These are phyloP conservation scores for Chrysophaeum taylorii DNA, from an alignment of 352 stramenopile species.

Conservation along the genomic window DNA sequence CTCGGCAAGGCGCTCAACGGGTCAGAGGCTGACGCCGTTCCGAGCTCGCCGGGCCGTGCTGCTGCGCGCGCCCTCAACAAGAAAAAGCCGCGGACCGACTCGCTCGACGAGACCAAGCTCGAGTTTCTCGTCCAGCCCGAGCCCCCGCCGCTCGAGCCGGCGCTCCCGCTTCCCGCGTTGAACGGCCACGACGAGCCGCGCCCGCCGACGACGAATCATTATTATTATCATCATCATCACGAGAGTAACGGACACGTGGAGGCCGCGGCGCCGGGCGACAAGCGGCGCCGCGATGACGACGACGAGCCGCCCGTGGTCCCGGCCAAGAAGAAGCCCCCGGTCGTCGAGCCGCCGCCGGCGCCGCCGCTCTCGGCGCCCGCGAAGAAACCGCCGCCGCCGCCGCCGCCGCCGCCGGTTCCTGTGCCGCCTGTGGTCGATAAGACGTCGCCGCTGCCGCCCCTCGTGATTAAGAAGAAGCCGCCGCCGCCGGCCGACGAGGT, in stretches of 20 bases:
- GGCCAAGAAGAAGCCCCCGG: not conserved
- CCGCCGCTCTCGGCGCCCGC: not conserved
- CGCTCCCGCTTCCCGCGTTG: not conserved
- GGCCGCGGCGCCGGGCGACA: too few relatives aligned
- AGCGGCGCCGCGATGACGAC: not conserved
- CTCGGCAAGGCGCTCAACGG: not conserved
- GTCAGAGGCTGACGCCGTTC: too few relatives aligned
- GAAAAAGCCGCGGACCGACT: not conserved
- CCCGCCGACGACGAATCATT: too few relatives aligned
- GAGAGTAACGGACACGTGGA: not conserved
- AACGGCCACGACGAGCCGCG: not conserved
- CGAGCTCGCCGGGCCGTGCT: not conserved
- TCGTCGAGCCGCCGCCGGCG: too few relatives aligned
- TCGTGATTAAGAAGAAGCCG: too few relatives aligned
- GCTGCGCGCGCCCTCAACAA: not conserved
- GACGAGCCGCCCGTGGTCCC: not conserved
- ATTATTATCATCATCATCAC: too few relatives aligned
- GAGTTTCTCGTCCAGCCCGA: too few relatives aligned
- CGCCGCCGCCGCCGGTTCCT: too few relatives aligned
- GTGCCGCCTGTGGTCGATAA: too few relatives aligned
- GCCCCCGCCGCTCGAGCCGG: not conserved
- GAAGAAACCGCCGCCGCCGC: too few relatives aligned
- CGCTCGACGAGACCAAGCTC: not conserved
- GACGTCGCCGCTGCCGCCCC: too few relatives aligned
- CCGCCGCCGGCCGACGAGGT: too few relatives aligned